Conservation (phyloP, 768 basidiomycete genomes). For the Russula vinacea region DNA sequence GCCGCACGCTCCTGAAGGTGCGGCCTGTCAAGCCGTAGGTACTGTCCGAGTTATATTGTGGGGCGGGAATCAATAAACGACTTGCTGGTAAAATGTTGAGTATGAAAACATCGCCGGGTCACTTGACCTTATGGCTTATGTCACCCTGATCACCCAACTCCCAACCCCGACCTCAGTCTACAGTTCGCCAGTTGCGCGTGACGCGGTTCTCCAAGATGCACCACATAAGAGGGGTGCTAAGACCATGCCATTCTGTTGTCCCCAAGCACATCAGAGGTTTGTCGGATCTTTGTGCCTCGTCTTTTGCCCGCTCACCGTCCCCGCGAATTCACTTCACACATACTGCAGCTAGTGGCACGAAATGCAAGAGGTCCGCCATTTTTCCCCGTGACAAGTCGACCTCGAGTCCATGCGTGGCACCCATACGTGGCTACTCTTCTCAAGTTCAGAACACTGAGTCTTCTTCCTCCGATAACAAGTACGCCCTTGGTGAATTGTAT, state of each 20-base stretch:
- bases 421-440: constrained; percentile 17
- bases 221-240: background rate
- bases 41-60: no score
- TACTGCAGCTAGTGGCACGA: background rate
- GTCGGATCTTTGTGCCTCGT: background rate
- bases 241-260: background rate
- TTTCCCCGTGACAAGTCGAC: background rate
- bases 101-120: background rate
- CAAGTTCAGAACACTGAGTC: constrained; percentile 1
- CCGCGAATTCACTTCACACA: background rate
- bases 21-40: no score
- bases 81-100: no score
- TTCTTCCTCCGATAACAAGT: constrained; percentile 17
- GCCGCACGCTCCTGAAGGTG: no score
- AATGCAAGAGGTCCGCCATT: background rate
- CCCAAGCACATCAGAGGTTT: constrained; percentile 4
- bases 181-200: background rate
- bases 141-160: background rate
- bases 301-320: background rate
- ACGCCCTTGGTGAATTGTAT: background rate
- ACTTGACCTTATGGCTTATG: no score
- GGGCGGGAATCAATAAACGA: no score
- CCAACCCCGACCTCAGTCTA: no score
- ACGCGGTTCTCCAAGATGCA: constrained; percentile 4
- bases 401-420: background rate